These are phyloP conservation scores for Imleria badia DNA, from an alignment of 768 basidiomycete species.

Conservation along the genomic window DNA sequence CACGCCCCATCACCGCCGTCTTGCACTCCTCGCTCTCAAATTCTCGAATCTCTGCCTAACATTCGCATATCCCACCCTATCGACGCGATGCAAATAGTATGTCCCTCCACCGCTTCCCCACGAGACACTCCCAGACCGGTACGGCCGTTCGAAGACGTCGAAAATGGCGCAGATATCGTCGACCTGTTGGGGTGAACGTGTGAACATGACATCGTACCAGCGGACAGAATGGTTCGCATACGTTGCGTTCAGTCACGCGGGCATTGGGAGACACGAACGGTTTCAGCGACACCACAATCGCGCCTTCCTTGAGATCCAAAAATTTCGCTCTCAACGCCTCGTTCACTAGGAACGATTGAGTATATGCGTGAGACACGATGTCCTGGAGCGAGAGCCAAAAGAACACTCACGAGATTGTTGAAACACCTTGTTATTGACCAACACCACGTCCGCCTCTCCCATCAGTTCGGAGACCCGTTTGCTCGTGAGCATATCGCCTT, in stretches of 20 bases:
- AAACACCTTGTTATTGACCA: constrained; percentile 90
- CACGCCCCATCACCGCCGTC: constrained; percentile 20
- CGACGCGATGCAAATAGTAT: constrained; percentile 77
- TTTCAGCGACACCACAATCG: constrained; percentile 83
- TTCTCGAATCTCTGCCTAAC: constrained; percentile 58
- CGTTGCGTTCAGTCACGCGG: constrained; percentile 82
- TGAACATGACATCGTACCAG: background rate
- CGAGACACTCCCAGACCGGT: constrained; percentile 73
- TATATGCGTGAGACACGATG: background rate
- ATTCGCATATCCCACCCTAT: constrained; percentile 66
- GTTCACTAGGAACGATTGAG: constrained; percentile 57
- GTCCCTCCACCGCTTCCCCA: constrained; percentile 73
- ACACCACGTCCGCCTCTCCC: constrained; percentile 81
- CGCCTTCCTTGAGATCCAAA: constrained; percentile 91
- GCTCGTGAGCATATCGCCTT: constrained; percentile 84
- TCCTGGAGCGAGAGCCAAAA: background rate
- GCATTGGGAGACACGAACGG: constrained; percentile 80
- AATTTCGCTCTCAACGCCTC: constrained; percentile 86
- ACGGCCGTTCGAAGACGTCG: constrained; percentile 65
- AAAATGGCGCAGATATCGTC: constrained; percentile 84
- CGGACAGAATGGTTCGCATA: constrained; percentile 33
- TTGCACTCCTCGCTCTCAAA: constrained; percentile 33
- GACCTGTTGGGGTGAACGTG: constrained; percentile 41
- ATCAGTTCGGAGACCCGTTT: constrained; percentile 67
- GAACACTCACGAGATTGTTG: constrained; percentile 60